Percentiles rank a stretch among this genome's conserved stretches.
phyloP scores from a whole-genome alignment of 306 rosid species.

The Inga leiocalycina region DNA sequence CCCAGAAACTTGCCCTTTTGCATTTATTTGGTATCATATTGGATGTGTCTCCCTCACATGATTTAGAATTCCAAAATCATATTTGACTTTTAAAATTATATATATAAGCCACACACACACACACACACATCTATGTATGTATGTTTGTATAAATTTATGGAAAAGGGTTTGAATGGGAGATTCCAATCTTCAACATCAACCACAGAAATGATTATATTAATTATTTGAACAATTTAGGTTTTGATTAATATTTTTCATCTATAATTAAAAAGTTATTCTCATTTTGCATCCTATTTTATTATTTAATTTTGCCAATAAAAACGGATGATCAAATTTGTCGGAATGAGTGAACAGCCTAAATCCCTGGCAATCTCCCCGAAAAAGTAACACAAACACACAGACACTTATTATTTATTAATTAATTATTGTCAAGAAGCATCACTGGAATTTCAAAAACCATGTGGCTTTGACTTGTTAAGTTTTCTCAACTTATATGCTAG shows the following conservation, averaged over 20 bases:
- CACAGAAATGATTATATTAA: background rate
- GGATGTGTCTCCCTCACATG: background rate
- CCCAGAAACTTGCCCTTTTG: background rate
- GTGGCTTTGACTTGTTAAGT: conserved; percentile 2
- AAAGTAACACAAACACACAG: background rate
- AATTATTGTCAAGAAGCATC: background rate
- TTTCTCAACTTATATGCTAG: background rate
- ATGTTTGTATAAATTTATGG: background rate
- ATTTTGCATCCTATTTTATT: background rate
- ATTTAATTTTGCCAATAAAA: background rate
- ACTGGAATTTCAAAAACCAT: conserved; percentile 10
- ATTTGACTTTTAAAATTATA: conserved; percentile 1
- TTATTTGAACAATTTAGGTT: background rate
- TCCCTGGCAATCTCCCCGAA: background rate
- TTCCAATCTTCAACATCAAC: conserved; percentile 18
- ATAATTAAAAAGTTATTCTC: background rate
- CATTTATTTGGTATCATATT: background rate
- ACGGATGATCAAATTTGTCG: background rate
- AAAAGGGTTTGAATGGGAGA: conserved; percentile 24
- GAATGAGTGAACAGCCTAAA: background rate
- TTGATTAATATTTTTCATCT: background rate
- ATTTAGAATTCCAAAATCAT: conserved; percentile 18
- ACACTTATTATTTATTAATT: too few species aligned
- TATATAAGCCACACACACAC: background rate
- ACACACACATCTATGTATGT: background rate